phyloP scores from a whole-genome alignment of 345 rosid species.

The Erysimum cheiranthoides region DNA sequence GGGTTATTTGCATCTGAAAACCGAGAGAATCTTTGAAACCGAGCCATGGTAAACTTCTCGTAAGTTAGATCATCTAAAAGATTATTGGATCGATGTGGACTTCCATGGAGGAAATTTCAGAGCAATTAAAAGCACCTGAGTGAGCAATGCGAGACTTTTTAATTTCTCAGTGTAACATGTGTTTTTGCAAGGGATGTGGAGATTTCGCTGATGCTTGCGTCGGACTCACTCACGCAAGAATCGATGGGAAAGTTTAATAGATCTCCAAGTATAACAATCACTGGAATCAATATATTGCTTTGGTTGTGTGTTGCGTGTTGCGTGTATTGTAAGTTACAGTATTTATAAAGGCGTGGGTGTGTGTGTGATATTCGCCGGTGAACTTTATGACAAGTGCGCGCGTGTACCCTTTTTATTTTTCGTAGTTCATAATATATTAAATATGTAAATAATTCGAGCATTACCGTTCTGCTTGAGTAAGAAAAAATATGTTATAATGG shows the following conservation, averaged over 20 bases:
- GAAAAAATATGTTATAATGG: not conserved
- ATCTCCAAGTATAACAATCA: not conserved
- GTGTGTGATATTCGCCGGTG: not conserved
- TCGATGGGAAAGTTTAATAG: conserved; percentile 58
- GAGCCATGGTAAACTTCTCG: conserved; percentile 58
- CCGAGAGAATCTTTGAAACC: conserved; percentile 69
- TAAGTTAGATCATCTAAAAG: conserved; percentile 69
- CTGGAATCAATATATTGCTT: not conserved
- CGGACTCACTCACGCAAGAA: conserved; percentile 68
- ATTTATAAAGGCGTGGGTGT: not conserved
- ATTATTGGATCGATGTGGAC: conserved; percentile 82
- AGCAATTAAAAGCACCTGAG: conserved; percentile 66
- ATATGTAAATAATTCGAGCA: not conserved
- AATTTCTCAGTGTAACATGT: conserved; percentile 55
- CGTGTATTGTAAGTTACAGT: not conserved
- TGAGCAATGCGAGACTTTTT: conserved; percentile 77
- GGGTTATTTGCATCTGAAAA: conserved; percentile 84
- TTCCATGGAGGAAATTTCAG: conserved; percentile 77
- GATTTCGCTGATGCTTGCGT: conserved; percentile 86
- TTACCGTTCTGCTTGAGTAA: not conserved
- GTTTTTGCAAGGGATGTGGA: conserved; percentile 49
- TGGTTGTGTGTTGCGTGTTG: not conserved
- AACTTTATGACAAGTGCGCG: not conserved
- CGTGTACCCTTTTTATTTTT: not conserved
- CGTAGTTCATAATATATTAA: not conserved